Evolutionary conservation across 1,284 basidiomycete species (phyloP).

Genomic region (Puccinia triticina): DNA sequence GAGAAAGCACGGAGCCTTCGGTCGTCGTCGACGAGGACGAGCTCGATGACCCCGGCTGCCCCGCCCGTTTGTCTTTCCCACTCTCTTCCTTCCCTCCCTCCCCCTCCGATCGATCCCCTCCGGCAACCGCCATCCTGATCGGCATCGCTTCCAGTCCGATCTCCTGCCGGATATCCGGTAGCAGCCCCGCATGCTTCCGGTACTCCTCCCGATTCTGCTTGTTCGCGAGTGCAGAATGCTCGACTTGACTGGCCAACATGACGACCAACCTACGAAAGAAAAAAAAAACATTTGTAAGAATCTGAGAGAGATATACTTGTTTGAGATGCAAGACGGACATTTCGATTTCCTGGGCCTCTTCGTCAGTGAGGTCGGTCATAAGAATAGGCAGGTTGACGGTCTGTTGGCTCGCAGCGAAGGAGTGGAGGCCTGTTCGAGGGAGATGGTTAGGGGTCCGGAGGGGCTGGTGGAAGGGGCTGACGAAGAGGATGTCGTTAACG

Average conservation of each 20-base stretch:
- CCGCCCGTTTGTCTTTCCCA: not conserved
- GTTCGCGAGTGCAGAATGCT: not conserved
- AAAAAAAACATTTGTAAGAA: not conserved
- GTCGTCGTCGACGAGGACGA: conserved; percentile 7
- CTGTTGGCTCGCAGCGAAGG: not conserved
- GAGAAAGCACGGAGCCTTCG: conserved; percentile 18
- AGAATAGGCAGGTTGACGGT: conserved; percentile 2
- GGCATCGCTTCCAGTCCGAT: not conserved
- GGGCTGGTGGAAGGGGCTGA: conserved; percentile 16
- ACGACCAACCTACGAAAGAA: not conserved
- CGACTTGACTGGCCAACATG: conserved; percentile 3
- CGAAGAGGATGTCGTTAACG: conserved; percentile 16
- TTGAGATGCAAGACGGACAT: not conserved
- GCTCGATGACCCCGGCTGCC: not conserved
- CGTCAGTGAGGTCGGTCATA: conserved; percentile 12
- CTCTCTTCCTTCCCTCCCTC: not conserved
- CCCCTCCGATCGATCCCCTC: not conserved
- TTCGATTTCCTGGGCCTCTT: conserved; percentile 18
- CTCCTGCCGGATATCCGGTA: not conserved
- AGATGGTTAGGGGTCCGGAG: conserved; percentile 4
- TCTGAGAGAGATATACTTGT: not conserved
- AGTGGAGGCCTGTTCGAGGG: not conserved
- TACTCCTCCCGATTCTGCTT: not conserved
- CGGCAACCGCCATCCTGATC: not conserved
- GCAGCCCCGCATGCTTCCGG: not conserved